Base-by-base conservation (phyloP, 2,329 filamentous ascomycete genomes). In the Tolypocladium sp. region DNA sequence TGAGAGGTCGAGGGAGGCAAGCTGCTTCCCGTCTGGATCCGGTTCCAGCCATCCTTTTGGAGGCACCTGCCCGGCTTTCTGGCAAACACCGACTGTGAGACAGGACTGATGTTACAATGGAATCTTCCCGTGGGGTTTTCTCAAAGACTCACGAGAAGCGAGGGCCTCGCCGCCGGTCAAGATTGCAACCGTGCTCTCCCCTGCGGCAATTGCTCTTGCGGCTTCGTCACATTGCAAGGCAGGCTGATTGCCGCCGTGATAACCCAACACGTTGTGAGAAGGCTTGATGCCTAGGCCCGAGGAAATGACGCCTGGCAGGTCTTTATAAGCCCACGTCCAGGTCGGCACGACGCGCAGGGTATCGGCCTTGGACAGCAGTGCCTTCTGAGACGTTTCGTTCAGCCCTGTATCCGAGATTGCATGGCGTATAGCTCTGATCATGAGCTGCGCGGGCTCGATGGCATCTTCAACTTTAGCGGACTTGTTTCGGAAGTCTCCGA, bases 291-390 rank as follows among this genome's bases (percentile, higher is more conserved):
- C 75, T 3, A 88, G 69, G 42, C 74, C 77, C 44, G 78, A 63
- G 0, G 79, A 74, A 7, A 89, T 67, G 1, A 83, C 70, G 6
- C 74, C 76, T 0, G 85, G 83, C 2, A 88, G 69, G 66, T 88
- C 80, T 1, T 76, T 70, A 66, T 88, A 88, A 0, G 81, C 79
- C 85, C 85, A 88, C 0, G 85, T 87, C 85, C 85, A 89, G 0
- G 82, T 83, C 46, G 76, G 77, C 12, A 88, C 84, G 4, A 87
- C 78, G 51, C 80, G 75, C 53, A 89, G 74, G 63, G 80, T 83
- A 66, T 88, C 84, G 57, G 86, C 79, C 0, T 71, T 46, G 0
- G 65, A 13, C 17, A 60, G 33, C 15, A 63, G 40, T 3, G 41
- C 25, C 25, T 55, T 22, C n/a, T 56, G 58, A 15, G 58, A 42